Percentiles rank a stretch among this genome's conserved stretches.
Conservation (phyloP, 2,329 filamentous ascomycete species). For the Zymoseptoria pseudotritici region DNA sequence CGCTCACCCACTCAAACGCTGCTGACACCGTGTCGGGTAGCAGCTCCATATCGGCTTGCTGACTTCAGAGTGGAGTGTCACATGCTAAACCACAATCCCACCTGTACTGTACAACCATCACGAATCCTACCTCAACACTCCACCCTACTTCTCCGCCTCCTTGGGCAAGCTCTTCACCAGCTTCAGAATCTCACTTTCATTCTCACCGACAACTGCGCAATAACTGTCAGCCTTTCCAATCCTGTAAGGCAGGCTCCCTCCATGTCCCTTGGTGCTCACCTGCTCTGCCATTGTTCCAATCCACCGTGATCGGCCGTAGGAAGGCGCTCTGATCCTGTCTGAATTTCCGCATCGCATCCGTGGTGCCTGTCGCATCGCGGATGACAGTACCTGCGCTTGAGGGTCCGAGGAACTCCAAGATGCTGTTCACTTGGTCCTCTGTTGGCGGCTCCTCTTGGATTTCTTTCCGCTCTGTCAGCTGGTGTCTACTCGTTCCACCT, state of each 20-base stretch:
- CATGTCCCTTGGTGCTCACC: slow-evolving; percentile 35
- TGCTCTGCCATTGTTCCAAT: slow-evolving; percentile 88
- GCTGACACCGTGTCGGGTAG: not conserved
- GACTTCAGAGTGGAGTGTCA: not conserved
- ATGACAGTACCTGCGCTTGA: slow-evolving; percentile 58
- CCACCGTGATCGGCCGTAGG: slow-evolving; percentile 73
- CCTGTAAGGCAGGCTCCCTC: not conserved
- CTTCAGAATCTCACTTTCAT: slow-evolving; percentile 83
- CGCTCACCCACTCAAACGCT: not conserved
- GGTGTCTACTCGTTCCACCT: not conserved
- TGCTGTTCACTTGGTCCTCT: slow-evolving; percentile 70
- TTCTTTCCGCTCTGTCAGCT: slow-evolving; percentile 37
- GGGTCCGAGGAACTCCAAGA: slow-evolving; percentile 71
- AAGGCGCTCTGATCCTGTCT: slow-evolving; percentile 63
- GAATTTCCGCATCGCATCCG: slow-evolving; percentile 73
- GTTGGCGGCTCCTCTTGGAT: slow-evolving; percentile 77
- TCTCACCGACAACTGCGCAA: slow-evolving; percentile 56
- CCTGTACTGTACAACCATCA: not conserved
- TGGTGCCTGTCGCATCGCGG: slow-evolving; percentile 62
- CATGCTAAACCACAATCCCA: not conserved
- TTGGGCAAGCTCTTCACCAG: slow-evolving; percentile 57
- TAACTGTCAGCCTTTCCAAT: slow-evolving; percentile 3
- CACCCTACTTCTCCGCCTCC: slow-evolving; percentile 23
- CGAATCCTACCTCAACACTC: not conserved
- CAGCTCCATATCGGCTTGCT: not conserved